phyloP scores from a whole-genome alignment of 2,329 filamentous ascomycete genomes.

The Aspergillus sp. region DNA sequence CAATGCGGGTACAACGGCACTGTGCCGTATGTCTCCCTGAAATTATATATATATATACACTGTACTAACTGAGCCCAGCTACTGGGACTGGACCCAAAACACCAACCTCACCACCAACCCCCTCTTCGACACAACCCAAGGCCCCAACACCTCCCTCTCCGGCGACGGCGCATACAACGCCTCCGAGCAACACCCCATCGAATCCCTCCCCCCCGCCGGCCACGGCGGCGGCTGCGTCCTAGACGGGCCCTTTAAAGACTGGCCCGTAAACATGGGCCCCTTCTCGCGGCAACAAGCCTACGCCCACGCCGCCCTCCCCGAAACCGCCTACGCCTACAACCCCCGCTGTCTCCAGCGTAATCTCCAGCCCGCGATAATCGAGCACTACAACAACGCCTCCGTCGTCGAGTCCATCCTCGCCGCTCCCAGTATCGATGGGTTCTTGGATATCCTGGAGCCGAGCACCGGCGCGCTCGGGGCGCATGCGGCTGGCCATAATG shows the following conservation, averaged over 20 bases:
- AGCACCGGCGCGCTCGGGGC: not conserved
- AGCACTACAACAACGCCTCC: not conserved
- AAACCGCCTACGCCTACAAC: slow-evolving; percentile 10
- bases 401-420: not conserved
- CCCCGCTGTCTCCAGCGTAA: slow-evolving; percentile 15
- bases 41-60: too few species aligned
- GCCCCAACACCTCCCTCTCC: not conserved
- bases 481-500: slow-evolving; percentile 8
- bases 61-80: slow-evolving; percentile 4
- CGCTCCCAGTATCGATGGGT: slow-evolving; percentile 6
- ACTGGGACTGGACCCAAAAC: slow-evolving; percentile 19
- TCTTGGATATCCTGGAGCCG: slow-evolving; percentile 9
- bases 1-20: slow-evolving; percentile 18
- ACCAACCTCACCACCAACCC: slow-evolving; percentile 7
- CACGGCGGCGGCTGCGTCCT: slow-evolving; percentile 16
- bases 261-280: slow-evolving; percentile 11
- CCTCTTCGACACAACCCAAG: slow-evolving; percentile 12
- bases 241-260: slow-evolving; percentile 14
- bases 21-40: slow-evolving; percentile 11
- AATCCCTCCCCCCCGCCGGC: not conserved
- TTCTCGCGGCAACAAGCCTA: not conserved
- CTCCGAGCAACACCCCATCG: not conserved
- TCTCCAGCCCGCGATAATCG: not conserved
- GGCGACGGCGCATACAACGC: slow-evolving; percentile 2
- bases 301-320: not conserved